Evolutionary conservation across 352 stramenopile genomes (phyloP), one percentile per base, ranked within the genome.

Genomic region (Phytophthora quininea): DNA sequence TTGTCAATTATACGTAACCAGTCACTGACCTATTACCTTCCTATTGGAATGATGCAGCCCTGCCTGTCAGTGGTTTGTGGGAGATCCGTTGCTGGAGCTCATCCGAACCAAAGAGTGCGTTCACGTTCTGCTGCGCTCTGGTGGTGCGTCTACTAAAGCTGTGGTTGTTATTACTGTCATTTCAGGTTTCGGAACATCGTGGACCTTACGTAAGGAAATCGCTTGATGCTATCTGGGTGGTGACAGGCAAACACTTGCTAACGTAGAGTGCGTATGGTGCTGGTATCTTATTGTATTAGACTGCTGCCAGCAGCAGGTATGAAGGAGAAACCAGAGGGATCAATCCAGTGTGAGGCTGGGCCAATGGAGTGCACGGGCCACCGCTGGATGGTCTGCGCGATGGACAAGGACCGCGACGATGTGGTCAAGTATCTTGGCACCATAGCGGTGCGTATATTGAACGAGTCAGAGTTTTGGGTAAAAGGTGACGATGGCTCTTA

Each of bases 41-140:
- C 49, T 42, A 15, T n/a, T 8, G 4, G 43, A 59, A 3, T 43
- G 7, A n/a, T 51, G 27, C 50, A 92, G 87, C 50, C 84, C 87
- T 10, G 85, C 87, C n/a, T 93, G 87, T 38, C 82, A 93, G 75
- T 93, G 84, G 84, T 92, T 91, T 46, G 78, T 93, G 15, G 77
- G 76, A 27, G 80, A 91, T 51, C 85, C 86, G 60, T 59, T 95
- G 19, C 59, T 93, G 38, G 77, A 91, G 55, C 79, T 95, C 52
- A 68, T 95, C 48, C 73, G 78, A 29, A 82, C 82, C 40, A 75
- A 89, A 55, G 71, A 91, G 68, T 89, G 19, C 14, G 47, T n/a
- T 19, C 9, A n/a, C 4, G 27, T 15, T 9, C 24, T 53, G 24
- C 33, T 15, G 42, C 46, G 7, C 24, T 15, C 15, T 24, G 6